Conservation (phyloP, 176 grass and related monocot genomes). For the Phoenix dactylifera region DNA sequence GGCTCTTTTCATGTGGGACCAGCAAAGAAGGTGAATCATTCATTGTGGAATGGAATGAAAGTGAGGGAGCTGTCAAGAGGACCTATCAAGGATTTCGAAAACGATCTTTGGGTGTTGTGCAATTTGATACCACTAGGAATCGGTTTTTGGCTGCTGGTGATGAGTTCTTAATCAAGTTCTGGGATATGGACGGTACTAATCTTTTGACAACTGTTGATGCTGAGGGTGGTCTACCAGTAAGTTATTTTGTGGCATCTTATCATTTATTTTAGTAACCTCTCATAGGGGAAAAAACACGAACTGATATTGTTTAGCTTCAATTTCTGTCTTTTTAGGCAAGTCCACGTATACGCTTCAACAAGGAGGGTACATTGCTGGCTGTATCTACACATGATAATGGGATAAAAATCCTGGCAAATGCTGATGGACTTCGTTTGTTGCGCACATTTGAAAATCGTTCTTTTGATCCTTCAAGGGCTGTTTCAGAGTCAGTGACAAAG, state of each 20-base stretch:
- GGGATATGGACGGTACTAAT: constrained; percentile 96
- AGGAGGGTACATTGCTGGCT: constrained; percentile 82
- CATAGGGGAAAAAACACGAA: no score
- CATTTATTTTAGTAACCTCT: no score
- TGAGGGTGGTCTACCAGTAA: constrained; percentile 82
- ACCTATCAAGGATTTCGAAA: constrained; percentile 94
- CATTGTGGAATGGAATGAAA: constrained; percentile 99
- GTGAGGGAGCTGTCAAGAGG: constrained; percentile 92
- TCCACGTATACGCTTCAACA: constrained; percentile 90
- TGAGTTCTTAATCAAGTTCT: constrained; percentile 93
- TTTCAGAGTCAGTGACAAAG: constrained; percentile 72
- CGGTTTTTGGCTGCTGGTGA: constrained; percentile 92
- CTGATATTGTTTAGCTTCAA: no score
- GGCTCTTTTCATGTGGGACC: constrained; percentile 97
- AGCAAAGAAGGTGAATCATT: constrained; percentile 99
- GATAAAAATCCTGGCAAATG: constrained; percentile 93
- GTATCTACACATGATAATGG: constrained; percentile 86
- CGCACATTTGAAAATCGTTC: constrained; percentile 80
- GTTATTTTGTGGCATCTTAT: neutral
- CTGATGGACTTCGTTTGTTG: constrained; percentile 72
- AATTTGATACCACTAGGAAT: constrained; percentile 94
- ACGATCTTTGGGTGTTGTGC: constrained; percentile 83
- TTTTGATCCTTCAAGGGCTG: constrained; percentile 76
- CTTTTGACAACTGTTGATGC: constrained; percentile 89
- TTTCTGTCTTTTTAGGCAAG: constrained; percentile 39